These are phyloP conservation scores for Bacidia gigantensis DNA, from an alignment of 495 filamentous ascomycete genomes.

Conservation along the genomic window DNA sequence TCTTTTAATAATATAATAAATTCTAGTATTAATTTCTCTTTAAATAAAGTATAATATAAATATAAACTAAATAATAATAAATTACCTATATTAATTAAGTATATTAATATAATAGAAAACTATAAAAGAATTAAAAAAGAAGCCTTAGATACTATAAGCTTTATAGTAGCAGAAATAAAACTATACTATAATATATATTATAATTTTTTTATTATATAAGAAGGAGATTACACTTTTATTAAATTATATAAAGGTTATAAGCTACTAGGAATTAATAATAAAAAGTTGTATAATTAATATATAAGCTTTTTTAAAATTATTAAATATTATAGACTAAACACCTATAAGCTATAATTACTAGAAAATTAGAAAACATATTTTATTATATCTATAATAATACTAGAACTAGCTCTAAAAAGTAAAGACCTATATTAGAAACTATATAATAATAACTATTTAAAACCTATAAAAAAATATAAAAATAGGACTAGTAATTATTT, in stretches of 20 bases:
- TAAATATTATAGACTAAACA: neutral
- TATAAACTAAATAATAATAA: constrained; percentile 1
- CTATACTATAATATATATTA: neutral
- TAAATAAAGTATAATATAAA: neutral
- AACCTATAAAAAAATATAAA: neutral
- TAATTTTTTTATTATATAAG: neutral
- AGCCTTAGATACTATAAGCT: neutral
- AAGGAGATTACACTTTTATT: neutral
- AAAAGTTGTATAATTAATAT: neutral
- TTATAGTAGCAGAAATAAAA: neutral
- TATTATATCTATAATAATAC: neutral
- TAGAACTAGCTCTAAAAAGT: neutral
- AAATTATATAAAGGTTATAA: neutral
- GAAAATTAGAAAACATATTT: constrained; percentile 1
- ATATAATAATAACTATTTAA: neutral
- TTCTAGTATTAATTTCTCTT: neutral
- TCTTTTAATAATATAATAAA: neutral
- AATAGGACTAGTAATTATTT: neutral
- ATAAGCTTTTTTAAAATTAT: neutral
- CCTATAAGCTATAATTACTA: neutral
- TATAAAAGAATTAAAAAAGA: neutral
- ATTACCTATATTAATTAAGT: neutral
- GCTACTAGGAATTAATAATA: neutral
- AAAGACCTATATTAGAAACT: neutral
- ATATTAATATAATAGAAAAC: neutral